Percentiles rank a stretch among this genome's conserved stretches.
These are phyloP conservation scores for Xanthoconium stramineum DNA, from an alignment of 768 basidiomycete genomes.

Conservation along the genomic window DNA sequence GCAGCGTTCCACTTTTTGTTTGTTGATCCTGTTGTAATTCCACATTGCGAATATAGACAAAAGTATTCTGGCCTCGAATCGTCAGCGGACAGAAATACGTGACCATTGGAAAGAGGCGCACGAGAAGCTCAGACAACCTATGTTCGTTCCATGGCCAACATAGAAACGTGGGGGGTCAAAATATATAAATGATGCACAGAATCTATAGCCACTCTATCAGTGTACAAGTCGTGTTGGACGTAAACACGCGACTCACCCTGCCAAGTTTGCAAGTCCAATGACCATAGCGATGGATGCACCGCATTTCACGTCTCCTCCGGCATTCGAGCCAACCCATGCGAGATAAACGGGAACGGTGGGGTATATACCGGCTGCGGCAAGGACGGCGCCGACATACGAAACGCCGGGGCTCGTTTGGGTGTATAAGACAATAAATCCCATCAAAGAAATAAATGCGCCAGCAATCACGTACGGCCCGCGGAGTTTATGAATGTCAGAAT, in stretches of 20 bases:
- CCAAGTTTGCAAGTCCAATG: slow-evolving; percentile 52
- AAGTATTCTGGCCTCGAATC: slow-evolving; percentile 34
- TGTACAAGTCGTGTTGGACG: background rate
- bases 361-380: slow-evolving; percentile 51
- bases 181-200: slow-evolving; percentile 42
- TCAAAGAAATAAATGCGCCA: slow-evolving; percentile 39
- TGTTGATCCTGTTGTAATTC: slow-evolving; percentile 48
- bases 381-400: slow-evolving; percentile 45
- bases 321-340: slow-evolving; percentile 54
- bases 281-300: slow-evolving; percentile 51
- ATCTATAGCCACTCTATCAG: slow-evolving; percentile 23
- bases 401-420: slow-evolving; percentile 17
- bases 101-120: slow-evolving; percentile 15
- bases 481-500: slow-evolving; percentile 40
- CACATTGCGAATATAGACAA: slow-evolving; percentile 43
- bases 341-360: slow-evolving; percentile 46
- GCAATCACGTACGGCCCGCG: slow-evolving; percentile 50
- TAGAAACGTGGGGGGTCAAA: slow-evolving; percentile 36
- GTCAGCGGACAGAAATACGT: slow-evolving; percentile 25
- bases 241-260: slow-evolving; percentile 38
- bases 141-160: slow-evolving; percentile 35
- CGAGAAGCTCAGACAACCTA: slow-evolving; percentile 32
- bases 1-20: slow-evolving; percentile 44
- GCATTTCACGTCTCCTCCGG: slow-evolving; percentile 52
- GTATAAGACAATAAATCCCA: slow-evolving; percentile 53